A percentile compares a stretch with the other conserved stretches of the same genome.
Conservation (phyloP, 2,329 filamentous ascomycete genomes). For the Coniella lustricola region DNA sequence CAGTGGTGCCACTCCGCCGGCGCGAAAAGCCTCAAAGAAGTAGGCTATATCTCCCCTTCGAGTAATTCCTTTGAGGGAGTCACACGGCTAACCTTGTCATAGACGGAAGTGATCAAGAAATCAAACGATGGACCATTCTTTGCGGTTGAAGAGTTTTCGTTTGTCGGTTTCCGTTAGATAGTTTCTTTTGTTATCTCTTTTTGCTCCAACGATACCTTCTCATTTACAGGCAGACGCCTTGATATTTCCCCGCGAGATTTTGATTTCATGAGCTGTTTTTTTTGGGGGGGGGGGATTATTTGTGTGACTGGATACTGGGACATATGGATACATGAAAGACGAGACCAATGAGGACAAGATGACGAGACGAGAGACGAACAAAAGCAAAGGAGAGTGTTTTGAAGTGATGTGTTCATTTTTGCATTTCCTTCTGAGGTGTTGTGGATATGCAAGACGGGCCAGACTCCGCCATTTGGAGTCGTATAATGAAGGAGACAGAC, state of each 20-base stretch:
- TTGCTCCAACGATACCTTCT: slow-evolving; percentile 8
- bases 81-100: too few relatives aligned
- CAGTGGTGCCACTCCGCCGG: slow-evolving; percentile 20
- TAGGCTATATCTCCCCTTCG: slow-evolving; percentile 17
- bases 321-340: not conserved
- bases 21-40: slow-evolving; percentile 25
- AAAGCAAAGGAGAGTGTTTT: not conserved
- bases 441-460: too few relatives aligned
- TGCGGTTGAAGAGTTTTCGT: too few relatives aligned
- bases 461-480: too few relatives aligned
- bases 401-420: too few relatives aligned
- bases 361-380: not conserved
- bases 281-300: too few relatives aligned
- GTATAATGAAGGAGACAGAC: too few relatives aligned
- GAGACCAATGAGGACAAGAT: not conserved
- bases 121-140: too few relatives aligned
- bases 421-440: too few relatives aligned
- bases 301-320: not conserved
- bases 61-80: too few relatives aligned
- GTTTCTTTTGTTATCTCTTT: not conserved
- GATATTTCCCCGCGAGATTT: not conserved
- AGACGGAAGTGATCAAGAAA: too few relatives aligned
- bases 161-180: not conserved
- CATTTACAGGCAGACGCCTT: not conserved
- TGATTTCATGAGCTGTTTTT: not conserved